Base-by-base conservation (phyloP, 805 yeast species). In the Lachancea fermentati region DNA sequence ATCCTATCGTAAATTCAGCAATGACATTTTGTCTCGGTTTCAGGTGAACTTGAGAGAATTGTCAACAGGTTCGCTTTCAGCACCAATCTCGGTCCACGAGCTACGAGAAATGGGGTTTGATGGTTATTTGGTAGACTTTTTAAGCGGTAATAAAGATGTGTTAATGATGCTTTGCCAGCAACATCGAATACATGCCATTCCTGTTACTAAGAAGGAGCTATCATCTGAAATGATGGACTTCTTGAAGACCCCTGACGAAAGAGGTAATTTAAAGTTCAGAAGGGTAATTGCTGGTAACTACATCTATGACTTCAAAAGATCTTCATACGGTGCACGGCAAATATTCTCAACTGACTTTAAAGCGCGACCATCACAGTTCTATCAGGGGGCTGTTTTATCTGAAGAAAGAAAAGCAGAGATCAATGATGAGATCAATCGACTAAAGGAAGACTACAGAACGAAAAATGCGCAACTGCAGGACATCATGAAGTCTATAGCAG, bases 141-240 rank as follows among this genome's bases (percentile, higher is more conserved):
- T 91, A 2, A 60, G 63, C 2, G 97, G 96, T 1, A 95, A 96
- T 1, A 54, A 60, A 4, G 73, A 74, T 7, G 94, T 91, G 1
- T 55, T 86, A 37, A 69, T 72, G 39, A 86, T 84, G 87, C 68
- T 89, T 24, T 78, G 83, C 47, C 79, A 75, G 45, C 60, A 65
- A 9, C 57, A 68, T 8, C 69, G 72, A 33, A 57, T 78, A 13
- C 71, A 77, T 46, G 57, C 60, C 39, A 75, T 85, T 19, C 96
- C 97, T 0, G 79, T 82, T 4, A 55, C 85, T 0, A 60, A 65
- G 12, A 62, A 56, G n/a, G 72, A 70, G 2, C 55, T 81, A 29
- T 51, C 68, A 7, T 61, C 63, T 7, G 48, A 55, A 4, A 74
- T 73, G 44, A 58, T 70, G 26, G 62, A 66, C 13, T 47, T 39